Conservation (phyloP, 1,284 basidiomycete species). For the Moesziomyces antarcticus region DNA sequence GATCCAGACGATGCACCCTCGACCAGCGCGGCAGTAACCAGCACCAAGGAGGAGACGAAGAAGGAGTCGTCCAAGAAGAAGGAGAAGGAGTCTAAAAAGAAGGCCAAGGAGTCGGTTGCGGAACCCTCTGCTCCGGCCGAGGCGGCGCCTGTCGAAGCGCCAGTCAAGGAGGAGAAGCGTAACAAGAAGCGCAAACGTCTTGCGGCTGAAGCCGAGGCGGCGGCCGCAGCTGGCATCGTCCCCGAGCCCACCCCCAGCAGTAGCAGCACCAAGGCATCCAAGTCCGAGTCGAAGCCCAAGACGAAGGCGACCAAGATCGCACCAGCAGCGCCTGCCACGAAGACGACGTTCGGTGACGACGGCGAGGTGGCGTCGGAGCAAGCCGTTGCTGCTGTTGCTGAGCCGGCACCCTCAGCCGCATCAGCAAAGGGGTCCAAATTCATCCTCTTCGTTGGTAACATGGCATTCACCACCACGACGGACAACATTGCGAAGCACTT, state of each 20-base stretch:
- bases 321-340: constrained; percentile 23
- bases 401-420: constrained; percentile 2
- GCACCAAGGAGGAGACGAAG: neutral
- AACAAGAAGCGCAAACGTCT: constrained; percentile 48
- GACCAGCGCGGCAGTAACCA: neutral
- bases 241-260: constrained; percentile 1
- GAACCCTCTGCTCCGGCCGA: constrained; percentile 11
- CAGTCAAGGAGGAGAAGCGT: constrained; percentile 39
- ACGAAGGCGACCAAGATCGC: constrained; percentile 12
- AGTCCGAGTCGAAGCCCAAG: constrained; percentile 11
- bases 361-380: constrained; percentile 33
- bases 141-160: constrained; percentile 2
- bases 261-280: constrained; percentile 5
- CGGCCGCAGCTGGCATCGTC: constrained; percentile 4
- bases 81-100: neutral
- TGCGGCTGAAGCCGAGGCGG: constrained; percentile 30
- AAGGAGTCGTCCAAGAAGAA: neutral
- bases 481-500: constrained; percentile 62
- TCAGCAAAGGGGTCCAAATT: constrained; percentile 33
- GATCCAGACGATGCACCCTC: constrained; percentile 17
- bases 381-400: constrained; percentile 7
- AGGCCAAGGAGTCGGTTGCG: neutral
- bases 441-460: constrained; percentile 67
- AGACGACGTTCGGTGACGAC: constrained; percentile 45
- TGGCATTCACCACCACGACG: constrained; percentile 62